phyloP scores from a whole-genome alignment of 2,329 filamentous ascomycete species.

The Botrytis deweyae region DNA sequence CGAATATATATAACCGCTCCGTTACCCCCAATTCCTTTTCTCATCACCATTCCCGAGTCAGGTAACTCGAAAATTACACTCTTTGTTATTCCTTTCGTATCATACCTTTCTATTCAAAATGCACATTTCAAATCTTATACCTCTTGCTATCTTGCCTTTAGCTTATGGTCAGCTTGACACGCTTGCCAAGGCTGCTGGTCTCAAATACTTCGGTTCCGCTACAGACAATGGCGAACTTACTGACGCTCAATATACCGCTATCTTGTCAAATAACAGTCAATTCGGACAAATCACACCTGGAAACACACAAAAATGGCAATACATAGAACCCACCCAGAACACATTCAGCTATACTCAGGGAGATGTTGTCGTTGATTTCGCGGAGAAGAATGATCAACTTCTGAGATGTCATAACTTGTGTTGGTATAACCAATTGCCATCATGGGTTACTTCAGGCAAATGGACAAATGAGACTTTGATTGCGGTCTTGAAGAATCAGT shows the following conservation, averaged over 20 bases:
- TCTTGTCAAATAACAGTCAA: slow-evolving; percentile 55
- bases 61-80: slow-evolving; percentile 12
- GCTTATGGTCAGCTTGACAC: slow-evolving; percentile 27
- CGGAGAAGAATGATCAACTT: slow-evolving; percentile 50
- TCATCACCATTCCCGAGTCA: slow-evolving; percentile 3
- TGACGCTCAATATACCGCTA: slow-evolving; percentile 50
- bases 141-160: slow-evolving; percentile 23
- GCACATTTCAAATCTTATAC: slow-evolving; percentile 19
- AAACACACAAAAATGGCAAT: slow-evolving; percentile 64
- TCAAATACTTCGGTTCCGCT: slow-evolving; percentile 55
- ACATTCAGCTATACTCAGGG: slow-evolving; percentile 58
- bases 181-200: slow-evolving; percentile 55
- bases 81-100: background rate
- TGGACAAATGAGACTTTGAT: slow-evolving; percentile 61
- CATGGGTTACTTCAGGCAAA: slow-evolving; percentile 49
- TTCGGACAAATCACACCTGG: slow-evolving; percentile 66
- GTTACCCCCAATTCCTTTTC: background rate
- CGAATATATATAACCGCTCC: slow-evolving; percentile 14
- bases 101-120: slow-evolving; percentile 17
- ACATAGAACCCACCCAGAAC: slow-evolving; percentile 56
- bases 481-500: slow-evolving; percentile 55
- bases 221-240: slow-evolving; percentile 56
- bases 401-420: slow-evolving; percentile 61
- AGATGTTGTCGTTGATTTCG: slow-evolving; percentile 53
- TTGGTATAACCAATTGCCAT: slow-evolving; percentile 53